Percentiles rank a stretch among this genome's conserved stretches.
Conservation (phyloP, 2,329 filamentous ascomycete species). For the Microsporum ferrugineum region DNA sequence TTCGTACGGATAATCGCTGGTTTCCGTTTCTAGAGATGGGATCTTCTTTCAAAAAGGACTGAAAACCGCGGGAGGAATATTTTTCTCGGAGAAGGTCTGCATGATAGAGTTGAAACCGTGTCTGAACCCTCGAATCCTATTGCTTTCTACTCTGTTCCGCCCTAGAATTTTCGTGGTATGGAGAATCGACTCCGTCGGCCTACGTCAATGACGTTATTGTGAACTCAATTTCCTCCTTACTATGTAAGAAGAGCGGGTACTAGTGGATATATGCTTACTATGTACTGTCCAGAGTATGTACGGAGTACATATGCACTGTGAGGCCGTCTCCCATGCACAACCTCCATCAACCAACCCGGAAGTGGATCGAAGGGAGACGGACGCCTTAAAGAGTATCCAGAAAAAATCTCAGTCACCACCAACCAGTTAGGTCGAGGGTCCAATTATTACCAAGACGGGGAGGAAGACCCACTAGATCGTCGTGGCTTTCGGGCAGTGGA, state of each 20-base stretch:
- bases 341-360: background rate
- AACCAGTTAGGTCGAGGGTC: background rate
- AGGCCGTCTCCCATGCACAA: background rate
- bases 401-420: background rate
- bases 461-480: background rate
- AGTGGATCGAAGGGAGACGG: background rate
- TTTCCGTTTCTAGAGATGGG: background rate
- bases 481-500: constrained; percentile 1
- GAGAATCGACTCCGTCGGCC: constrained; percentile 2
- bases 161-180: constrained; percentile 5
- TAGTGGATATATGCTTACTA: background rate
- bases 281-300: background rate
- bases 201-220: background rate
- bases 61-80: background rate
- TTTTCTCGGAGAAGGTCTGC: background rate
- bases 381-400: background rate
- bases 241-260: background rate
- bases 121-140: background rate
- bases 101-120: background rate
- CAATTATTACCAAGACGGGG: constrained; percentile 4
- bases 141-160: background rate
- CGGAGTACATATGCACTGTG: background rate
- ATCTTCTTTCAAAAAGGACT: background rate
- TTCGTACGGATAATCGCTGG: background rate
- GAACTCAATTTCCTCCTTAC: background rate